These are phyloP conservation scores for Magnaporthales sp. DNA, from an alignment of 2,329 filamentous ascomycete genomes.

Conservation along the genomic window DNA sequence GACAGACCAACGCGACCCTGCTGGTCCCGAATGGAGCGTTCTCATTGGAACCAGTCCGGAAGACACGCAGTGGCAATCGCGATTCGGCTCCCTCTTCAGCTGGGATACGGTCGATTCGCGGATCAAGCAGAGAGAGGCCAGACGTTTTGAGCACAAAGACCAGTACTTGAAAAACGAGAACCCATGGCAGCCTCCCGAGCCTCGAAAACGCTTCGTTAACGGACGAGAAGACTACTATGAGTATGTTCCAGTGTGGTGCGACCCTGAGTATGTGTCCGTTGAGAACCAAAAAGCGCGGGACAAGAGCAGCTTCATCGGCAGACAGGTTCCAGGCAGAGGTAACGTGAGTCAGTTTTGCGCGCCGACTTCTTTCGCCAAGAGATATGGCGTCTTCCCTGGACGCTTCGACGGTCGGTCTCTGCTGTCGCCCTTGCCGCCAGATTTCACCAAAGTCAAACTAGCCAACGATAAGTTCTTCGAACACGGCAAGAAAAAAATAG, in stretches of 20 bases:
- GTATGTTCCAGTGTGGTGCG: not conserved
- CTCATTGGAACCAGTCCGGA: not conserved
- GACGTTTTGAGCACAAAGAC: not conserved
- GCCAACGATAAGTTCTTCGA: not conserved
- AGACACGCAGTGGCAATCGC: not conserved
- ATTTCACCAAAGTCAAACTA: not conserved
- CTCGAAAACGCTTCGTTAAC: not conserved
- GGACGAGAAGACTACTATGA: not conserved
- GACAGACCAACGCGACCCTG: not conserved
- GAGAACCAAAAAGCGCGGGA: not conserved
- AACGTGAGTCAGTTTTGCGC: not conserved
- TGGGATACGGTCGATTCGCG: not conserved
- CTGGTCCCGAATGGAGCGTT: not conserved
- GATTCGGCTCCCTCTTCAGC: not conserved
- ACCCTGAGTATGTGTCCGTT: not conserved
- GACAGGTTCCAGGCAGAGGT: not conserved
- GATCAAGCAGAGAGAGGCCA: not conserved
- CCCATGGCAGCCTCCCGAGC: not conserved
- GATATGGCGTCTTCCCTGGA: not conserved
- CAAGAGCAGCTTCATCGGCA: not conserved
- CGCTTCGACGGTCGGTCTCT: not conserved
- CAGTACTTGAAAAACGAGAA: not conserved
- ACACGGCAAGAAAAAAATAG: not conserved
- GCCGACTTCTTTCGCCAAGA: not conserved
- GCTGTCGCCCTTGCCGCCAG: not conserved